Percentiles rank a stretch among this genome's conserved stretches.
Conservation (phyloP, 1,139 yeast genomes). For the Schwanniomyces etchellsii region DNA sequence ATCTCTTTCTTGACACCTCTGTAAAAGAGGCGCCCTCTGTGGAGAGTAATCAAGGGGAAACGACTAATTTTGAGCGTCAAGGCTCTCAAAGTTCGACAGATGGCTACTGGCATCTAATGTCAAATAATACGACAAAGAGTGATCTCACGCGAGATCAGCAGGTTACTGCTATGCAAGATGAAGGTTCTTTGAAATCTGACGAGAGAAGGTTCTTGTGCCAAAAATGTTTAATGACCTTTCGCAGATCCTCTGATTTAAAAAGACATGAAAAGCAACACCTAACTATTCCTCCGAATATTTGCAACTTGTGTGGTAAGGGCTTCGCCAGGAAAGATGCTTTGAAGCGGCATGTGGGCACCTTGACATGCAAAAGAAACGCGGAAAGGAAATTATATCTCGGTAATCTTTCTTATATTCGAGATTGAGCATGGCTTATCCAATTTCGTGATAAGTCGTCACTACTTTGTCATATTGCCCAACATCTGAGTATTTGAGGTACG, state of each 20-base stretch:
- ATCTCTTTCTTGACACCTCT: slow-evolving; percentile 22
- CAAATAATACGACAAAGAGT: not conserved
- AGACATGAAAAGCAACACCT: slow-evolving; percentile 61
- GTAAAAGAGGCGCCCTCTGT: not conserved
- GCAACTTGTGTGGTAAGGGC: slow-evolving; percentile 72
- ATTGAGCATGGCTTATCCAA: slow-evolving; percentile 1
- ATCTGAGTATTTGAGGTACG: not conserved
- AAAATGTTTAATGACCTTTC: slow-evolving; percentile 51
- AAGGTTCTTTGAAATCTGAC: not conserved
- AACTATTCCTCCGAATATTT: slow-evolving; percentile 59
- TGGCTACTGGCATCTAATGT: not conserved
- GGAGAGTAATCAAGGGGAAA: not conserved
- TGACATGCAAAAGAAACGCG: slow-evolving; percentile 65
- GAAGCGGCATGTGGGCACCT: slow-evolving; percentile 65
- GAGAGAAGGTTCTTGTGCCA: slow-evolving; percentile 37
- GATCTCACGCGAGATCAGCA: not conserved
- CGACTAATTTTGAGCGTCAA: not conserved
- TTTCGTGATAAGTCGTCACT: not conserved
- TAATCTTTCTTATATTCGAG: slow-evolving; percentile 25
- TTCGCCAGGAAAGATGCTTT: slow-evolving; percentile 80
- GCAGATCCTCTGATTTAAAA: slow-evolving; percentile 59
- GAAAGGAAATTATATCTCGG: slow-evolving; percentile 40
- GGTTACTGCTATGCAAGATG: not conserved
- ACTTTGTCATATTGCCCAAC: not conserved
- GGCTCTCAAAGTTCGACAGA: not conserved